Conservation (phyloP, 1,284 basidiomycete genomes). For the Earliella scabrosa region DNA sequence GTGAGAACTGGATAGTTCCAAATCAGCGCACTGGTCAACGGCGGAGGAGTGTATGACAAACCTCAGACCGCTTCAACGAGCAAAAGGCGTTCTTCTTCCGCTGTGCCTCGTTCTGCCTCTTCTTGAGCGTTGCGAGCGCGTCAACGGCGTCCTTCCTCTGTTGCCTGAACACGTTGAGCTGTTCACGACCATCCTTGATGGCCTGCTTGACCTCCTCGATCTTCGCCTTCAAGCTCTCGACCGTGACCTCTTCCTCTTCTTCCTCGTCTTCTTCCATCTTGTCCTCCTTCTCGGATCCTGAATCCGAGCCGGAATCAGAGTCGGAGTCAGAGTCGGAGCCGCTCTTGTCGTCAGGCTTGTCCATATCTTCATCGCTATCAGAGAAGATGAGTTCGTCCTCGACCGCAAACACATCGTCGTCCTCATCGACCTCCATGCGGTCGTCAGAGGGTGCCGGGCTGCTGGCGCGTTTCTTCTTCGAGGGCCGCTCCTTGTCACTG, state of each 20-base stretch:
- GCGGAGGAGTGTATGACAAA: slow-evolving; percentile 26
- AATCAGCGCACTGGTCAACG: slow-evolving; percentile 1
- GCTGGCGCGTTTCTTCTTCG: slow-evolving; percentile 54
- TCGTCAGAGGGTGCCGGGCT: slow-evolving; percentile 24
- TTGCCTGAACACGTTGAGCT: slow-evolving; percentile 43
- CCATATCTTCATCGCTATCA: slow-evolving; percentile 30
- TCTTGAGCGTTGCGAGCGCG: slow-evolving; percentile 48
- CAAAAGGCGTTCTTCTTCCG: slow-evolving; percentile 66
- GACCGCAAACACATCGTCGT: slow-evolving; percentile 30
- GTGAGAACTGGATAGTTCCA: slow-evolving; percentile 47
- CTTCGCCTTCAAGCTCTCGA: slow-evolving; percentile 49
- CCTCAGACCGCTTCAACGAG: slow-evolving; percentile 60
- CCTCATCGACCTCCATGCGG: slow-evolving; percentile 33
- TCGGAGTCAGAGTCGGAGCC: slow-evolving; percentile 24
- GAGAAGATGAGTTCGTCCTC: slow-evolving; percentile 33
- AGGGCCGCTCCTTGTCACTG: slow-evolving; percentile 43
- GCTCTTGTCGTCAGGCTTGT: slow-evolving; percentile 21
- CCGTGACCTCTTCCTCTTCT: slow-evolving; percentile 45
- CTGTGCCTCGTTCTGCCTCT: slow-evolving; percentile 49
- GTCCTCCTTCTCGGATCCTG: slow-evolving; percentile 31
- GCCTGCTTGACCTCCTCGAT: slow-evolving; percentile 45
- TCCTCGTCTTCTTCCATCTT: slow-evolving; percentile 18
- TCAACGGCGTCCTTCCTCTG: slow-evolving; percentile 53
- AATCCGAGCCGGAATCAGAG: slow-evolving; percentile 9
- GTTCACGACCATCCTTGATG: slow-evolving; percentile 45